These are phyloP conservation scores for Vicia sativa DNA, from an alignment of 306 rosid genomes.

Conservation along the genomic window DNA sequence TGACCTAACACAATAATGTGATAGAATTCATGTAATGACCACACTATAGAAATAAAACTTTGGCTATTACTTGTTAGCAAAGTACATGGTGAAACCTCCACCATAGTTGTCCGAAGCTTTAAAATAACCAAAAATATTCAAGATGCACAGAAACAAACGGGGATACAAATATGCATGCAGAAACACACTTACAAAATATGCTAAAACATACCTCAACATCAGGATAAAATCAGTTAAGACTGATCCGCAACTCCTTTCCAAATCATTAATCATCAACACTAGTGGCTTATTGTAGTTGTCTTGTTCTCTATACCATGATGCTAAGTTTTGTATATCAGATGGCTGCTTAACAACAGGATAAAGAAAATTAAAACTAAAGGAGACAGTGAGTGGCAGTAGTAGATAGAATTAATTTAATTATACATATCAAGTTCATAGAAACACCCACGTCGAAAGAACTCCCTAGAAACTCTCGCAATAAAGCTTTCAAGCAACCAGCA, in stretches of 20 bases:
- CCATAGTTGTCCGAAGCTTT: conserved; percentile 8
- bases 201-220: conserved; percentile 67
- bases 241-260: conserved; percentile 84
- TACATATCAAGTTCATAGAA: conserved; percentile 22
- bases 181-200: conserved; percentile 26
- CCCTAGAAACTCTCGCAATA: conserved; percentile 68
- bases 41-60: conserved; percentile 16
- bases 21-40: neutral
- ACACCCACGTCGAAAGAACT: conserved; percentile 61
- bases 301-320: conserved; percentile 90
- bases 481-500: conserved; percentile 79
- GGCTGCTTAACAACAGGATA: conserved; percentile 56
- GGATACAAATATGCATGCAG: conserved; percentile 13
- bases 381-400: conserved; percentile 20
- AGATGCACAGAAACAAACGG: conserved; percentile 5
- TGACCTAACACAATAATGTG: neutral
- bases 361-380: conserved; percentile 36
- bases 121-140: conserved; percentile 19
- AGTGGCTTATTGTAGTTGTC: conserved; percentile 66
- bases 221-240: conserved; percentile 81
- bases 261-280: conserved; percentile 73
- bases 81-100: conserved; percentile 20
- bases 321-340: conserved; percentile 78
- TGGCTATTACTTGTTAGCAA: neutral
- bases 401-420: conserved; percentile 30